Percentiles rank a stretch among this genome's conserved stretches.
These are phyloP conservation scores for Saitozyma podzolica DNA, from an alignment of 768 basidiomycete species.

Conservation along the genomic window DNA sequence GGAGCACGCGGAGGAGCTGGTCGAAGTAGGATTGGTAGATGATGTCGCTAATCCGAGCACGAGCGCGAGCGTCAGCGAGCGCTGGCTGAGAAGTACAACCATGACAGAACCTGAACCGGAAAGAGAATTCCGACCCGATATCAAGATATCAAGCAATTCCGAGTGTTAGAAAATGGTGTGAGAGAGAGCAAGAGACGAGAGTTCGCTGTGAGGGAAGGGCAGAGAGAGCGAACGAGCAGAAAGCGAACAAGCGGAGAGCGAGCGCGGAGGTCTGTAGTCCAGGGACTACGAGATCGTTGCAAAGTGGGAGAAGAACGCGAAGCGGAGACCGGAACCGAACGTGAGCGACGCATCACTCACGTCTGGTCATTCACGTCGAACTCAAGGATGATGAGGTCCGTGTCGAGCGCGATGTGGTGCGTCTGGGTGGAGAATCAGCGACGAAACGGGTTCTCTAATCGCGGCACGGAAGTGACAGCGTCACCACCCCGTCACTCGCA, in stretches of 20 bases:
- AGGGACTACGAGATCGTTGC: no score
- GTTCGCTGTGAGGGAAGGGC: no score
- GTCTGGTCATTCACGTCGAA: conserved; percentile 52
- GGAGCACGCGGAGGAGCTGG: conserved; percentile 44
- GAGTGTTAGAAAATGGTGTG: no score
- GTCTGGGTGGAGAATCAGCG: conserved; percentile 25
- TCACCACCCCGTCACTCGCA: no score
- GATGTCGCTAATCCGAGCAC: conserved; percentile 20
- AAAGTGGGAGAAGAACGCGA: no score
- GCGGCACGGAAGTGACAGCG: no score
- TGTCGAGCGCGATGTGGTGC: conserved; percentile 46
- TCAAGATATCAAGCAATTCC: background rate
- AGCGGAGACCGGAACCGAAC: no score
- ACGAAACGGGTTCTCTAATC: background rate
- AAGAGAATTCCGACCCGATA: background rate
- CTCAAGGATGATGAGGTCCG: conserved; percentile 48
- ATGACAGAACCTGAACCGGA: background rate
- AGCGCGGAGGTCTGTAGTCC: no score
- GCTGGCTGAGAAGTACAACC: background rate
- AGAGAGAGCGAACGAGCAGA: no score
- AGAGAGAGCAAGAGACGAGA: no score
- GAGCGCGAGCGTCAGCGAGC: conserved; percentile 3
- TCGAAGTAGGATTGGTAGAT: conserved; percentile 44
- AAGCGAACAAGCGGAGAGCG: no score
- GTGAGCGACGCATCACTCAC: no score